Evolutionary conservation across 306 rosid species (phyloP), one percentile per base, ranked within the genome.

Genomic region (Castanopsis chinensis): DNA sequence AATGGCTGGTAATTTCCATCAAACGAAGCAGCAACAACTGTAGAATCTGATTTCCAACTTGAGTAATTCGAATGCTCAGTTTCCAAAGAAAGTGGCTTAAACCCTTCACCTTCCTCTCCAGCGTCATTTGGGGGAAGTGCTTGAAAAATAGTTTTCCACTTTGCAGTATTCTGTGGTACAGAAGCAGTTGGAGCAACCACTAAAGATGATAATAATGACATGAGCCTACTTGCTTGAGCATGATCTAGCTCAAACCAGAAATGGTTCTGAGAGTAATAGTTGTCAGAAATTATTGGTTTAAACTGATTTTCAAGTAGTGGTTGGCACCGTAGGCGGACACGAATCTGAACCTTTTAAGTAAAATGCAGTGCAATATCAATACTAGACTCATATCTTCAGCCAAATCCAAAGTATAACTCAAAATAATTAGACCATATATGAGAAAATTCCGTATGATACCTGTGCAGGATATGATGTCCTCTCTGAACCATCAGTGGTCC

Each of bases 211-310:
- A 95, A 76, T 6, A 85, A 63, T 64, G 86, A 85, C 32, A 82
- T 76, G 76, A 95, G 76, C 81, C 82, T 89, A 69, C 18, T 87
- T 75, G 96, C 30, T 83, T 95, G 98, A 60, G 78, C 86, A 21
- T 85, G 90, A 78, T 95, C 98, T 28, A 95, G 91, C 78, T 93
- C 98, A 82, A 95, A 95, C 91, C 96, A 87, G 86, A 95, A 95
- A 74, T 87, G 89, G 75, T 41, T 72, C 4, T 20, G 27, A 5
- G 2, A 28, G 79, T 85, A 93, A 72, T 90, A 95, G 81, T 95
- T 95, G 82, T 88, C 88, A 0, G 17, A 75, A 55, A 93, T 91
- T 54, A 88, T 65, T 17, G 79, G 80, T 80, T 80, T 84, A 77
- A 91, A 95, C 90, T 76, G 88, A 68, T 85, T 87, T 82, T 95